Conservation (phyloP, 345 rosid species). For the Tarenaya hassleriana region DNA sequence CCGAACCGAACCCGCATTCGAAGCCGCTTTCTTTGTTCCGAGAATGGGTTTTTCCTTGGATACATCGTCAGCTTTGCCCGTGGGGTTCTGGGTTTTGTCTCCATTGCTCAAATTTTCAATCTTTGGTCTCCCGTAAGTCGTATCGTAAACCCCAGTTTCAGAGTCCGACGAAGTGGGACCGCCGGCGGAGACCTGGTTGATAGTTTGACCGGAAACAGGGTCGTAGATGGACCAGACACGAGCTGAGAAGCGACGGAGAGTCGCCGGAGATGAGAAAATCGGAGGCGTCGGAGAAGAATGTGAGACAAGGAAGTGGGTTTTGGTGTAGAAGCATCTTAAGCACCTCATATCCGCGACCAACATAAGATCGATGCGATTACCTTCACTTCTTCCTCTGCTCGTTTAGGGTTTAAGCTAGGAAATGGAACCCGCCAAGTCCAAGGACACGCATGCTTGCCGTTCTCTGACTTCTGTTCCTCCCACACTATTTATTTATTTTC, state of each 20-base stretch:
- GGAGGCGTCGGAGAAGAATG: slow-evolving; percentile 11
- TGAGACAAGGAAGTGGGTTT: slow-evolving; percentile 22
- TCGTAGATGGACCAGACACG: slow-evolving; percentile 33
- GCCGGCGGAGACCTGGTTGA: neutral
- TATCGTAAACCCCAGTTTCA: slow-evolving; percentile 7
- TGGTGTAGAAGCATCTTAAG: slow-evolving; percentile 21
- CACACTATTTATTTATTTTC: too few species aligned
- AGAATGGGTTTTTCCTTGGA: slow-evolving; percentile 15
- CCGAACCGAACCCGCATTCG: slow-evolving; percentile 2
- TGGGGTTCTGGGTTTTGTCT: slow-evolving; percentile 9
- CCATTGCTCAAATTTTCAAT: slow-evolving; percentile 6
- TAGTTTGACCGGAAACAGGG: slow-evolving; percentile 12
- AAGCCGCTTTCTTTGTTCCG: slow-evolving; percentile 9
- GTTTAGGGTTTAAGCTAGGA: slow-evolving; percentile 18
- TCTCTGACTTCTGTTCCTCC: slow-evolving; percentile 7
- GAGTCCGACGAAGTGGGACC: slow-evolving; percentile 17
- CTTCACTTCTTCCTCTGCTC: neutral
- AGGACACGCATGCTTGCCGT: slow-evolving; percentile 5
- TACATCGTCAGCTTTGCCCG: slow-evolving; percentile 9
- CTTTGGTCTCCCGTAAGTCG: slow-evolving; percentile 15
- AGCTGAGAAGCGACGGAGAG: slow-evolving; percentile 18
- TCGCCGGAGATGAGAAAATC: neutral
- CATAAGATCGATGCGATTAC: neutral
- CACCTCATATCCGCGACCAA: slow-evolving; percentile 19
- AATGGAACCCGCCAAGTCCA: slow-evolving; percentile 9